phyloP scores from a whole-genome alignment of 352 stramenopile species.

The Pythium coloratum region DNA sequence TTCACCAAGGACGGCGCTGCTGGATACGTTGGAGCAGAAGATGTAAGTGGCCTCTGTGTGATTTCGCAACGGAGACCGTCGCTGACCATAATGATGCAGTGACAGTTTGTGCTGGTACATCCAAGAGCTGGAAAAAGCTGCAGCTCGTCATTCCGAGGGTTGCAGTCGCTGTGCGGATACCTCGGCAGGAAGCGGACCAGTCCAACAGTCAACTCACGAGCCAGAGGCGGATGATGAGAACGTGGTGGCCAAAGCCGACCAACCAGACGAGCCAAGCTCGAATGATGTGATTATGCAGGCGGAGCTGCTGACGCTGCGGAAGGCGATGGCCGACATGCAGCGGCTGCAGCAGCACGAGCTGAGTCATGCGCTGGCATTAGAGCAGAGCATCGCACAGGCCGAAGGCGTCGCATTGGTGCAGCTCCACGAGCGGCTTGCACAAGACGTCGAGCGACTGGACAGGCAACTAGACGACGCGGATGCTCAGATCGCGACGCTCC shows the following conservation, averaged over 20 bases:
- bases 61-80: no score
- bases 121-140: conserved; percentile 40
- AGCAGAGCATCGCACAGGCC: conserved; percentile 26
- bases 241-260: background rate
- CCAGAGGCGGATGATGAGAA: conserved; percentile 3
- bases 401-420: conserved; percentile 11
- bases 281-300: conserved; percentile 44
- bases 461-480: conserved; percentile 36
- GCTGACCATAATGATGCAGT: conserved; percentile 12
- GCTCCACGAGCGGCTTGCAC: conserved; percentile 32
- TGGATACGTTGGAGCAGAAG: conserved; percentile 54
- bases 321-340: conserved; percentile 42
- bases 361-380: conserved; percentile 25
- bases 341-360: conserved; percentile 30
- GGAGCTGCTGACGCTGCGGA: conserved; percentile 48
- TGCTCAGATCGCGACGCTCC: conserved; percentile 22
- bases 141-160: background rate
- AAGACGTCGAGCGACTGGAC: conserved; percentile 38
- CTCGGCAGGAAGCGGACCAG: background rate
- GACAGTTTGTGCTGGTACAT: conserved; percentile 62
- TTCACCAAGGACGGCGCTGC: conserved; percentile 23
- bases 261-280: background rate
- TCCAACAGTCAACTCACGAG: background rate
- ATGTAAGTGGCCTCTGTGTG: conserved; percentile 32
- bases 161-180: background rate